A percentile compares a stretch with the other conserved stretches of the same genome.
phyloP scores from a whole-genome alignment of 2,329 filamentous ascomycete species.

The Elsinoe arachidis region DNA sequence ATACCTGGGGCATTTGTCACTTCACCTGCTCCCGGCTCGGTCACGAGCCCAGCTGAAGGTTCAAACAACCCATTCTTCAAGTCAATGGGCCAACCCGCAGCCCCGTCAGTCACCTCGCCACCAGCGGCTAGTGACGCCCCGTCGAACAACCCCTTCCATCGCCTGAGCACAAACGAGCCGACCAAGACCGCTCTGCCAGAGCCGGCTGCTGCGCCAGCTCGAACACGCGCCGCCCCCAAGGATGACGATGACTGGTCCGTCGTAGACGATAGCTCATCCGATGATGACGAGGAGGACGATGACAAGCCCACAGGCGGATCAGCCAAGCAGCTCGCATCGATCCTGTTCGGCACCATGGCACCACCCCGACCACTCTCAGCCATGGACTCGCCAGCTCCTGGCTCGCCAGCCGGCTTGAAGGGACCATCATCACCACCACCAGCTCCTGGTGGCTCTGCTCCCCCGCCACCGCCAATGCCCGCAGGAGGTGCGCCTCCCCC shows the following conservation, averaged over 20 bases:
- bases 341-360: slow-evolving; percentile 94
- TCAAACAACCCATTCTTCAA: slow-evolving; percentile 94
- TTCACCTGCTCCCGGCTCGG: slow-evolving; percentile 37
- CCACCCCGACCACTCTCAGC: slow-evolving; percentile 82
- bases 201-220: slow-evolving; percentile 36
- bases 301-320: slow-evolving; percentile 70
- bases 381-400: slow-evolving; percentile 46
- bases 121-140: slow-evolving; percentile 42
- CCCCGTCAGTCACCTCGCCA: slow-evolving; percentile 35
- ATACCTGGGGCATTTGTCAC: slow-evolving; percentile 30
- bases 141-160: slow-evolving; percentile 84
- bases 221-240: slow-evolving; percentile 47
- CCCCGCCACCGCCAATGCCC: slow-evolving; percentile 29
- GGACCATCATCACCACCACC: slow-evolving; percentile 29
- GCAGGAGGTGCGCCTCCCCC: slow-evolving; percentile 33
- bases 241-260: slow-evolving; percentile 73
- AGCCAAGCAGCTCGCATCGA: slow-evolving; percentile 86
- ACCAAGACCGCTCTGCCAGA: slow-evolving; percentile 42
- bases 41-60: slow-evolving; percentile 52
- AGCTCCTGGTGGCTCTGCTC: slow-evolving; percentile 36
- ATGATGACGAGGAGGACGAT: slow-evolving; percentile 62
- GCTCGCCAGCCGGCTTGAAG: slow-evolving; percentile 37
- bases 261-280: slow-evolving; percentile 52
- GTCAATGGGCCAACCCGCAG: slow-evolving; percentile 62
- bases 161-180: slow-evolving; percentile 60